Evolutionary conservation across 164 flowering plant species (phyloP), one percentile per base, ranked within the genome.

Genomic region (Aristolochia californica): DNA sequence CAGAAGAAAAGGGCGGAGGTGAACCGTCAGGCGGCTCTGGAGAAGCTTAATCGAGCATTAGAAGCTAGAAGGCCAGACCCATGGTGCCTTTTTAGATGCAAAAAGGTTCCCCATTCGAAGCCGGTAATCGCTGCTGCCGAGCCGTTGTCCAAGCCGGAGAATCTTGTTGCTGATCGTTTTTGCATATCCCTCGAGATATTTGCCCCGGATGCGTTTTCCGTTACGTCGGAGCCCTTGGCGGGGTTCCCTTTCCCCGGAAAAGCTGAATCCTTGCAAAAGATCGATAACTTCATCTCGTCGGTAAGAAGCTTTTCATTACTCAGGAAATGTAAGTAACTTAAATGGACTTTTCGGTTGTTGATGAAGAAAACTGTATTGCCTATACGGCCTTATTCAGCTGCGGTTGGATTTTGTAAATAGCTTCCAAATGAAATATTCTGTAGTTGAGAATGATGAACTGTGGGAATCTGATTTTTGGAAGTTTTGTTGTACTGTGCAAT

Each of bases 151-250:
- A 38, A 51, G 45, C 21, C 34, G 34, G 55, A 55, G 20, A 48
- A 26, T 8, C 53, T 8, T 4, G 23, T 13, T 23, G 3, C 4
- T 23, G 52, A 27, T n/a, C 25, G 62, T 55, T 88, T 88, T 68
- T 66, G 69, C 23, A 87, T 65, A 48, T 64, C 74, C 63, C 81
- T 93, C n/a, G 94, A 93, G 59, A 83, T 89, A 2, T 87, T 87
- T 70, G 78, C 89, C 8, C 91, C 94, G 0, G 95, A 87, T 59
- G 83, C 95, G 2, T 93, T 93, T 66, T 72, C 80, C 0, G 62
- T 79, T 57, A 76, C 81, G 17, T 84, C 95, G 7, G 70, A 58
- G 24, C 60, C 78, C 13, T 55, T 78, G 23, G 34, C 67, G 22
- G 85, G 80, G 50, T 79, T 66, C 47, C 10, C 48, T 0, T 89